Base-by-base conservation (phyloP, 352 stramenopile genomes). In the Phytophthora quininea region DNA sequence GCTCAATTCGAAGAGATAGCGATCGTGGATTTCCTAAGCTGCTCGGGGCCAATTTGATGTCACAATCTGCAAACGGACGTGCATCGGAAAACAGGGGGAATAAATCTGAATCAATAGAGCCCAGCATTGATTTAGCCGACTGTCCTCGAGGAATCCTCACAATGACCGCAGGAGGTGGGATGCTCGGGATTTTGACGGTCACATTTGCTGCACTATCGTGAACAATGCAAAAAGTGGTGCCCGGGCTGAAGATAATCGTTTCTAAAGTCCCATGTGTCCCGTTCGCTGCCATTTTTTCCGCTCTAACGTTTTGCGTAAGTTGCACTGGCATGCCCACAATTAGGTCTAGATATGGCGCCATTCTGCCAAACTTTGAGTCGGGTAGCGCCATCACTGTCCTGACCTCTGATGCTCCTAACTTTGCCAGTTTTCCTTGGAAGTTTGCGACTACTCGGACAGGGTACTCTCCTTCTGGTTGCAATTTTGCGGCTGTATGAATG, bases 311-410 rank as follows among this genome's bases (percentile, higher is more conserved):
- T 49, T 65, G 58, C 4, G 58, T 59, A 1, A 69, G 43, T 54
- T 69, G 61, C 11, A 69, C 43, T 2, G 61, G 61, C 61, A 69
- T 69, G 0, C 54, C 53, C 8, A 40, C 50, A 15, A 63, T 48
- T 1, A 69, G 54, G 14, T 69, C 47, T 3, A 69, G n/a, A 27
- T 62, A 69, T 1, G 61, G 61, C 2, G 54, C 46, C 46, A 63
- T 54, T 1, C 61, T 7, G 1, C 46, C 61, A 40, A 69, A 69
- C 11, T 38, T 35, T 42, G 40, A 43, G 32, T 51, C 53, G 3
- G 53, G 53, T 24, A 59, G 19, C 0, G 12, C 12, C 53, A 59
- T 52, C 3, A 59, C 12, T 14, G 42, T 50, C 11, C 43, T 11
- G 19, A 47, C 12, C 4, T 47, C 40, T 6, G 9, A 24, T 27